Base-by-base conservation (phyloP, 176 grass and related monocot species). In the Olyra latifolia region DNA sequence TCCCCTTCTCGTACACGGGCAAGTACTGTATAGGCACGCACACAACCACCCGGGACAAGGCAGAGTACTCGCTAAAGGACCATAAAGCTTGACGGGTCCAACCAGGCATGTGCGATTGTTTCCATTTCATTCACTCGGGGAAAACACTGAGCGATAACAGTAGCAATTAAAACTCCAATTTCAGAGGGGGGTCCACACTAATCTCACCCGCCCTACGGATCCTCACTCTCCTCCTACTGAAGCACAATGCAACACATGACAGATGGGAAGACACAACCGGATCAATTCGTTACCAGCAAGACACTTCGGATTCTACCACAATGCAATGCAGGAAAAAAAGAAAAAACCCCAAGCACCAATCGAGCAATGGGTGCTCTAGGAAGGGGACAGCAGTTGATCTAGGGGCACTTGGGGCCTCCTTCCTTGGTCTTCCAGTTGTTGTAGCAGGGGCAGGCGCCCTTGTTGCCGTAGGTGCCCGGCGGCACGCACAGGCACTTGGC, bases 351-450 rank as follows among this genome's bases (percentile, higher is more conserved):
- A 27, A 1, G 24, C 10, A 0, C 23, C 25, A 14, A 27, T 13
- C 10, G 13, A 27, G 5, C 22, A 0, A 24, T 25, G 9, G 4
- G n/a, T 1, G 53, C 0, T 13, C 10, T 12, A 58, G 10, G 55
- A 4, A 0, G 20, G 19, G 16, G 1, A 0, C 1, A 19, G 5
- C 4, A 19, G 14, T 25, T 7, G 39, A 42, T 59, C 42, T 83
- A 89, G 1, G 87, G 87, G 77, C 87, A 89, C 77, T 89, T 85
- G 44, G 82, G 87, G 0, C 87, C 76, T 62, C 78, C 83, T 48
- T 53, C 71, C 82, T 80, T 89, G 82, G 87, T 89, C 82, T 88
- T 91, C 89, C 89, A 91, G 89, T 91, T 85, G 82, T 88, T 88
- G 89, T 91, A 91, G 81, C 89, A 88, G 22, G 89, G 75, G 72